Conservation (phyloP, 176 grass and related monocot species). For the Phyllostachys edulis region DNA sequence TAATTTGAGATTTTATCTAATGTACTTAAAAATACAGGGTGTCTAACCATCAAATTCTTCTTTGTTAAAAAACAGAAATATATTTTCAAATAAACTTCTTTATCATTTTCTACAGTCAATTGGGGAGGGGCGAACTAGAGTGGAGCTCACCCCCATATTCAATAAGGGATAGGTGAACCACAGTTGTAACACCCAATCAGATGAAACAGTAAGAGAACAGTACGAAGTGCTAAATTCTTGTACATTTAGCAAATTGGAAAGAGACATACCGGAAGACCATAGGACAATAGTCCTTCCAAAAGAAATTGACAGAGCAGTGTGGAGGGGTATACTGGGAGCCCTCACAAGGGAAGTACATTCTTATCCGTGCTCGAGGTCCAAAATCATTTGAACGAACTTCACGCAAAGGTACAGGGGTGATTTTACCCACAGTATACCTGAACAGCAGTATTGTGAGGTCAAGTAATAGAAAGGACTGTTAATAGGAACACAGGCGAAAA, state of each 20-base stretch:
- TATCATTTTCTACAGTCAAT: background rate
- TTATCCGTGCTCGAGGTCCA: slow-evolving; percentile 86
- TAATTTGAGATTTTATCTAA: background rate
- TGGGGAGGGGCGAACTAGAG: background rate
- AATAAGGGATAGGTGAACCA: background rate
- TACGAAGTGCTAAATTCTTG: slow-evolving; percentile 1
- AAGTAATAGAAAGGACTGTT: slow-evolving; percentile 1
- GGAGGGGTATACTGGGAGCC: slow-evolving; percentile 96
- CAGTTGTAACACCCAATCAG: background rate
- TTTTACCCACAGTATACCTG: slow-evolving; percentile 98
- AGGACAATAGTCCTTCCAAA: slow-evolving; percentile 98
- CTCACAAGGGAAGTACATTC: slow-evolving; percentile 83
- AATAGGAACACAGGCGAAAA: background rate
- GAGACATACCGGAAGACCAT: slow-evolving; percentile 86
- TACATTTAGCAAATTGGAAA: slow-evolving; percentile 29
- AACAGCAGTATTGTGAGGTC: slow-evolving; percentile 17
- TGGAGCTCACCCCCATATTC: background rate
- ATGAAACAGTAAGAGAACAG: background rate
- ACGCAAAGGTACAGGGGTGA: slow-evolving; percentile 92
- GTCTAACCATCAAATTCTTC: background rate
- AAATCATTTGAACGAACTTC: slow-evolving; percentile 98
- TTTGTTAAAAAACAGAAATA: background rate
- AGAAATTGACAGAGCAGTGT: slow-evolving; percentile 85
- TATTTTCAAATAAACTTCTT: background rate
- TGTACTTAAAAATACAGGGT: background rate